These are phyloP conservation scores for Incumbomyces delicatus DNA, from an alignment of 2,329 filamentous ascomycete species.

Conservation along the genomic window DNA sequence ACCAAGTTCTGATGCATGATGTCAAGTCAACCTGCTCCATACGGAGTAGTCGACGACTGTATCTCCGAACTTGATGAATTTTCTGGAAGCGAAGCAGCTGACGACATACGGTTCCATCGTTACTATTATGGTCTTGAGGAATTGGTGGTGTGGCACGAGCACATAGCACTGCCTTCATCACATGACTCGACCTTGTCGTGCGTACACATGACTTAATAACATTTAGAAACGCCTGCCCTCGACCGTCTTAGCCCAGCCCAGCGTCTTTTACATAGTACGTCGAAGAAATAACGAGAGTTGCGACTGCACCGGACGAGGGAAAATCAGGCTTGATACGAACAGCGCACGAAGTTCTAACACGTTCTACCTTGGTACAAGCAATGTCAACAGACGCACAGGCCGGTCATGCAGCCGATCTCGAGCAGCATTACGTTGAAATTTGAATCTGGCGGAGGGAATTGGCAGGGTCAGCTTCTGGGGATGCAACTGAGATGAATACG, in stretches of 20 bases:
- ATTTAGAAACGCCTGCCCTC: neutral
- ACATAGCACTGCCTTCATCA: conserved; percentile 3
- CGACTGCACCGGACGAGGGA: too few species aligned
- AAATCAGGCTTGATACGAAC: too few species aligned
- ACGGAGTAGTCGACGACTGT: neutral
- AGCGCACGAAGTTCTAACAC: too few species aligned
- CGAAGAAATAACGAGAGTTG: too few species aligned
- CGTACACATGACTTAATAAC: neutral
- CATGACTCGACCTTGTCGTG: neutral
- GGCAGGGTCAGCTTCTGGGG: conserved; percentile 21
- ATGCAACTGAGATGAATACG: conserved; percentile 7
- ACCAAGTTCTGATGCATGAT: neutral
- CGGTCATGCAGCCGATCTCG: too few species aligned
- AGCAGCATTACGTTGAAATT: neutral
- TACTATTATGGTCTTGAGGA: neutral
- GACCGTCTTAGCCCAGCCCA: too few species aligned
- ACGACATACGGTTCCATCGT: neutral
- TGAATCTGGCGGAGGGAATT: conserved; percentile 15
- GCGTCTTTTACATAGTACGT: too few species aligned
- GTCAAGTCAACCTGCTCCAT: neutral
- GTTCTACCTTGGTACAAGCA: too few species aligned
- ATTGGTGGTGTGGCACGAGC: conserved; percentile 6
- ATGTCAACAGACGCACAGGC: too few species aligned
- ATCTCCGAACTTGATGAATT: neutral
- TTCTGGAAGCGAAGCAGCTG: conserved; percentile 2